A percentile compares a stretch with the other conserved stretches of the same genome.
These are phyloP conservation scores for Plasmopara halstedii DNA, from an alignment of 352 stramenopile genomes.

Conservation along the genomic window DNA sequence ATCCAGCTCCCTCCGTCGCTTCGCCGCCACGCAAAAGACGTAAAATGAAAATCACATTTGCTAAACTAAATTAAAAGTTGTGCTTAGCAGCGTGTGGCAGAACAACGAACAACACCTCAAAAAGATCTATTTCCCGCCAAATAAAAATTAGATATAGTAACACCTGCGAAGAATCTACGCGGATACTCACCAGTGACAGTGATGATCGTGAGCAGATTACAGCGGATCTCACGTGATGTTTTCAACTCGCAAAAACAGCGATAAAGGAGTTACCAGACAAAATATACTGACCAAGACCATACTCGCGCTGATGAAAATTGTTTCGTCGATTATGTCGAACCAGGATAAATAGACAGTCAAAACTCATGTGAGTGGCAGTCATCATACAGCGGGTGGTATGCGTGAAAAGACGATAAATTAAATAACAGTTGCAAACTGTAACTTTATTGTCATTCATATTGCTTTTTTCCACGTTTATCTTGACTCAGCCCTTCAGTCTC, in stretches of 20 bases:
- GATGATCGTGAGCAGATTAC: conserved; percentile 10
- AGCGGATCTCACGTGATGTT: conserved; percentile 10
- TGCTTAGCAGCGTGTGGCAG: conserved; percentile 27
- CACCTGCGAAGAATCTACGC: conserved; percentile 13
- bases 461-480: no score
- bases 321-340: conserved; percentile 1
- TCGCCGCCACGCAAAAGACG: conserved; percentile 79
- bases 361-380: background rate
- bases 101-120: conserved; percentile 28
- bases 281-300: conserved; percentile 3
- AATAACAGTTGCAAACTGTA: conserved; percentile 26
- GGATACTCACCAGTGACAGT: conserved; percentile 10
- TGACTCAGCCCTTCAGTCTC: background rate
- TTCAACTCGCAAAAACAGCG: conserved; percentile 12
- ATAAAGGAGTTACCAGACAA: conserved; percentile 6
- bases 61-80: conserved; percentile 75
- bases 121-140: conserved; percentile 19
- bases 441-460: no score
- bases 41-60: conserved; percentile 92
- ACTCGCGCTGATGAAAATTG: conserved; percentile 1
- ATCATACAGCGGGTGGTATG: no score
- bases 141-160: conserved; percentile 25
- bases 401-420: conserved; percentile 30
- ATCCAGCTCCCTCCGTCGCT: conserved; percentile 32
- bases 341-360: conserved; percentile 27